A percentile compares a stretch with the other conserved stretches of the same genome.
These are phyloP conservation scores for Bassia scoparia DNA, from an alignment of 148 eudicot genomes.

Conservation along the genomic window DNA sequence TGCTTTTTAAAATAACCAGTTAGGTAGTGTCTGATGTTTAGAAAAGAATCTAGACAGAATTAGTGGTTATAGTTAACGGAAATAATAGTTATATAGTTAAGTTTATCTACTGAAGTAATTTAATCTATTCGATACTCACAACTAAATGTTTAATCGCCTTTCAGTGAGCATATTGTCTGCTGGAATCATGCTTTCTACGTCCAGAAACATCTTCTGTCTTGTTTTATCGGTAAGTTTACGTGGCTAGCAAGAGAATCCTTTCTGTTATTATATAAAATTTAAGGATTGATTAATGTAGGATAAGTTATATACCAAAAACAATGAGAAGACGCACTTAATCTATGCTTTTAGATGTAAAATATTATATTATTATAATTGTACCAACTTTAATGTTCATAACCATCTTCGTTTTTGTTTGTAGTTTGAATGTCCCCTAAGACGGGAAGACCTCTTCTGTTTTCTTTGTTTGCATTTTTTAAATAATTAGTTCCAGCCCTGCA, in stretches of 20 bases:
- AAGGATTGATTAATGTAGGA: not conserved
- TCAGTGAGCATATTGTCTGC: slow-evolving; percentile 29
- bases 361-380: slow-evolving; percentile 15
- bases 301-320: slow-evolving; percentile 6
- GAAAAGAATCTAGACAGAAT: slow-evolving; percentile 7
- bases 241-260: slow-evolving; percentile 25
- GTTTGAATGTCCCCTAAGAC: slow-evolving; percentile 17
- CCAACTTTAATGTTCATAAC: slow-evolving; percentile 14
- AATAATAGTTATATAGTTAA: slow-evolving; percentile 8
- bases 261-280: slow-evolving; percentile 15
- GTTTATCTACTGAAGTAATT: not conserved
- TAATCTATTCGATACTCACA: no score
- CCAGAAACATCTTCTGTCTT: slow-evolving; percentile 11
- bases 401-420: slow-evolving; percentile 12
- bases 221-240: slow-evolving; percentile 27
- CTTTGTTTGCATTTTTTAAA: not conserved
- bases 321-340: slow-evolving; percentile 29
- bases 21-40: not conserved
- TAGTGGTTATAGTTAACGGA: slow-evolving; percentile 4
- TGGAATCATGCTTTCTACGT: slow-evolving; percentile 19
- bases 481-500: slow-evolving; percentile 31
- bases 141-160: slow-evolving; percentile 14
- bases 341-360: slow-evolving; percentile 23
- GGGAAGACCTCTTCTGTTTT: slow-evolving; percentile 8
- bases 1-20: not conserved